Percentiles rank a stretch among this genome's conserved stretches.
These are phyloP conservation scores for Haplographium delicatum DNA, from an alignment of 495 filamentous ascomycete genomes.

Conservation along the genomic window DNA sequence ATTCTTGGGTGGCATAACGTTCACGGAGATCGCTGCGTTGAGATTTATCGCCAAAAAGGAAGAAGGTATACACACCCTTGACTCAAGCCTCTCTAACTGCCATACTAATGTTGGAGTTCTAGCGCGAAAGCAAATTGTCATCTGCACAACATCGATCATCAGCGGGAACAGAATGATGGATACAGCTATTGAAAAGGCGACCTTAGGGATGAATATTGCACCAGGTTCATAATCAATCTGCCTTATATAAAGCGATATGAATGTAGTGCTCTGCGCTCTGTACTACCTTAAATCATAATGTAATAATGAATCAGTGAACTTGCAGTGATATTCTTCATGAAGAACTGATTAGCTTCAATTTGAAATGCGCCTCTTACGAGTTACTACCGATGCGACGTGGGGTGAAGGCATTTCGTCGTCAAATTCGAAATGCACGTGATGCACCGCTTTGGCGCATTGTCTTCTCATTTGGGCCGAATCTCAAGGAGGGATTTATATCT, in stretches of 20 bases:
- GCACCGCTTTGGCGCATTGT: background rate
- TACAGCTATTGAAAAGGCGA: constrained; percentile 69
- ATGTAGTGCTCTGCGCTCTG: too few relatives aligned
- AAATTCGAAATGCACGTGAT: background rate
- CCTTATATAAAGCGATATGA: too few relatives aligned
- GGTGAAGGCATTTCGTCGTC: background rate
- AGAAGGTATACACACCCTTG: constrained; percentile 50
- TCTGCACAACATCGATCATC: constrained; percentile 87
- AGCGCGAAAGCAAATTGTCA: constrained; percentile 73
- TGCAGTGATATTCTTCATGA: background rate
- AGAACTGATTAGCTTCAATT: background rate
- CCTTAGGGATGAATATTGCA: constrained; percentile 47
- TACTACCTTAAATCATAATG: constrained; percentile 4
- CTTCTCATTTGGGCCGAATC: constrained; percentile 8
- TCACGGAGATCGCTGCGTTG: constrained; percentile 92
- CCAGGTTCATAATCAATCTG: background rate
- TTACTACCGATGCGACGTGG: constrained; percentile 5
- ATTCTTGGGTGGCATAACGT: constrained; percentile 90
- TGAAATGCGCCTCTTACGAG: too few relatives aligned
- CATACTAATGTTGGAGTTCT: constrained; percentile 18
- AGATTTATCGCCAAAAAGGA: constrained; percentile 85
- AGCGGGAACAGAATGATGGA: constrained; percentile 89
- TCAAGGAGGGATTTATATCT: constrained; percentile 17
- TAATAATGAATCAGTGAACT: background rate
- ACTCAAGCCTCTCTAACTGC: background rate